Evolutionary conservation across 331 rosid genomes (phyloP), one percentile per base, ranked within the genome.

Genomic region (Stylosanthes scabra): DNA sequence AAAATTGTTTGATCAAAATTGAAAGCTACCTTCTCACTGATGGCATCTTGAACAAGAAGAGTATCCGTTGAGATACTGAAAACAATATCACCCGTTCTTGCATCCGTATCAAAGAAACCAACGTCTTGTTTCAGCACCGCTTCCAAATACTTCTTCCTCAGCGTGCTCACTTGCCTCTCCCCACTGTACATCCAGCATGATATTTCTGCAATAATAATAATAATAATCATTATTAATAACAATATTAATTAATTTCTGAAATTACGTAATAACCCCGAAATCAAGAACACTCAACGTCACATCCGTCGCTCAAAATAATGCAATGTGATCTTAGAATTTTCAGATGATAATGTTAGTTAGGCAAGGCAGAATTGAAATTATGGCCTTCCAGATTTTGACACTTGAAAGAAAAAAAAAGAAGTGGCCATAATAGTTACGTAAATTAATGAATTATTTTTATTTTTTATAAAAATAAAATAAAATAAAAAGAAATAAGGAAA

Each of bases 161-260:
- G 82, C 2, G 99, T 86, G 77, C 96, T 85, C 77, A 87, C 97
- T 75, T 94, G 99, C 34, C 99, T 90, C 79, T 94, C 99, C 55
- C 99, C 99, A 42, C 88, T 91, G 78, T 83, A 91, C 99, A 94
- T 94, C 99, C 99, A 94, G 70, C 99, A 94, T 69, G 97, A 91
- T 74, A 94, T 94, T 82, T 94, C 99, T 94, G 90, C 20, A 20
- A 20, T 1, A 20, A 20, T 20, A 20, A 20, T n/a, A n/a, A n/a
- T n/a, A n/a, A n/a, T n/a, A n/a, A n/a, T n/a, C n/a, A n/a, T n/a
- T n/a, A n/a, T n/a, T n/a, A n/a, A n/a, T n/a, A n/a, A n/a, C n/a
- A n/a, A n/a, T n/a, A n/a, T n/a, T n/a, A n/a, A 20, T 20, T 20
- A 20, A 20, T 20, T 20, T 0, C 25, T 20, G 25, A 20, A 20